Conservation (phyloP, 495 filamentous ascomycete species). For the Thermothielavioides terrestris region DNA sequence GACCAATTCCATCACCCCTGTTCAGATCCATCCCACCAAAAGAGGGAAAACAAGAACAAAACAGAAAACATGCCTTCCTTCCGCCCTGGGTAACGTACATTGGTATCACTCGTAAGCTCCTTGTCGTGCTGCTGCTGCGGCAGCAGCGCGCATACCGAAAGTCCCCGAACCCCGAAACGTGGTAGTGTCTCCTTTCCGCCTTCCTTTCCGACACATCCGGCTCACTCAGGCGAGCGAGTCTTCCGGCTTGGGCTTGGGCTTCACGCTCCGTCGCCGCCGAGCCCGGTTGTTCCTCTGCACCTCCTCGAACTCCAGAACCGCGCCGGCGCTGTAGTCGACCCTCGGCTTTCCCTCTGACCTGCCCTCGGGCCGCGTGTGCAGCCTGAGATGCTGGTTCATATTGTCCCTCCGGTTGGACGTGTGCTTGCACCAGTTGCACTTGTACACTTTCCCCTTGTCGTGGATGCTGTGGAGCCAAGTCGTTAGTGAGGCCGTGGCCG, state of each 20-base stretch:
- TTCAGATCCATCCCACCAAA: too few species aligned
- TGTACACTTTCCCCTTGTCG: background rate
- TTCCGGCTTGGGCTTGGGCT: background rate
- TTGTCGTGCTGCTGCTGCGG: too few species aligned
- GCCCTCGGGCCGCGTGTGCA: background rate
- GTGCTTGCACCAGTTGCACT: constrained; percentile 31
- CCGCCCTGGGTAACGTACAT: background rate
- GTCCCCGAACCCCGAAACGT: too few species aligned
- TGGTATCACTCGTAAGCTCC: background rate
- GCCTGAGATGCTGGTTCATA: constrained; percentile 24
- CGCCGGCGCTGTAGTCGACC: background rate
- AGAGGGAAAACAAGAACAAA: too few species aligned
- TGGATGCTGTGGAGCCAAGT: background rate
- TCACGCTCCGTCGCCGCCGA: background rate
- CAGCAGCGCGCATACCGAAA: too few species aligned
- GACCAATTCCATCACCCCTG: too few species aligned
- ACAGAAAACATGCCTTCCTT: too few species aligned
- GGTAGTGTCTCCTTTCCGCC: too few species aligned
- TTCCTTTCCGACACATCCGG: background rate
- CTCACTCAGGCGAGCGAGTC: background rate
- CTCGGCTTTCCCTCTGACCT: background rate
- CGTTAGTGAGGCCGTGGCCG: background rate
- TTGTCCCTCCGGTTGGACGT: constrained; percentile 55
- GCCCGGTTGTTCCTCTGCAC: background rate
- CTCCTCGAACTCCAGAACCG: background rate